Base-by-base conservation (phyloP, 371 early-diverging fungal species). In the Circinella umbellata region DNA sequence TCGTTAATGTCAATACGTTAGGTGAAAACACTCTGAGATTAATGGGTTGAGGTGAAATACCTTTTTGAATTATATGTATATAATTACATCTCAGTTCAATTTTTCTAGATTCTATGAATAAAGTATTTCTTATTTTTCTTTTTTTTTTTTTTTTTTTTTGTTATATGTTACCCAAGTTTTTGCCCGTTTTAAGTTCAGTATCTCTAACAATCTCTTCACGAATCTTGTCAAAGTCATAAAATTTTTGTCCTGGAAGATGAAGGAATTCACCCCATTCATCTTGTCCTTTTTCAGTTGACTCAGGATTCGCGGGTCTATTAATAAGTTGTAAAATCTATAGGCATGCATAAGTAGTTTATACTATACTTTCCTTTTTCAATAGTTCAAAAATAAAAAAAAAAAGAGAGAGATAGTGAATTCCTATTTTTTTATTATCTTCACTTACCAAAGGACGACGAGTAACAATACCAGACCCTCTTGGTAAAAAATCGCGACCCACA, bases 231-330 rank as follows among this genome's bases (percentile, higher is more conserved):
- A 98, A 99, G 80, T 97, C 89, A 62, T 85, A 86, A 74, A 96
- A 98, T 82, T 94, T 95, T 78, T 94, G 93, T 5, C 94, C 93
- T 48, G 97, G 98, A 74, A 96, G 79, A 80, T 98, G 96, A 65
- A 98, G 77, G 81, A 98, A 97, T 85, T 99, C 95, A 66, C 99
- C 97, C 98, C 98, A 96, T 82, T 99, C 97, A 63, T 96, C 89
- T 72, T 94, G 89, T 69, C 90, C 83, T 54, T 75, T 64, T 27
- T 74, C 72, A 15, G 69, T 63, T n/a, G 74, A 72, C 47, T 69
- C 74, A 39, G 75, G 59, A 20, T 72, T 75, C 0, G 84, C 84
- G 37, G 96, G 89, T 34, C 94, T 89, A 85, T 98, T 97, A 83
- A 98, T 95, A 63, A 99, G 89, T 91, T 99, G 99, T 14, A 99